Evolutionary conservation across 1,284 basidiomycete genomes (phyloP).

Genomic region (Puccinia hordei): DNA sequence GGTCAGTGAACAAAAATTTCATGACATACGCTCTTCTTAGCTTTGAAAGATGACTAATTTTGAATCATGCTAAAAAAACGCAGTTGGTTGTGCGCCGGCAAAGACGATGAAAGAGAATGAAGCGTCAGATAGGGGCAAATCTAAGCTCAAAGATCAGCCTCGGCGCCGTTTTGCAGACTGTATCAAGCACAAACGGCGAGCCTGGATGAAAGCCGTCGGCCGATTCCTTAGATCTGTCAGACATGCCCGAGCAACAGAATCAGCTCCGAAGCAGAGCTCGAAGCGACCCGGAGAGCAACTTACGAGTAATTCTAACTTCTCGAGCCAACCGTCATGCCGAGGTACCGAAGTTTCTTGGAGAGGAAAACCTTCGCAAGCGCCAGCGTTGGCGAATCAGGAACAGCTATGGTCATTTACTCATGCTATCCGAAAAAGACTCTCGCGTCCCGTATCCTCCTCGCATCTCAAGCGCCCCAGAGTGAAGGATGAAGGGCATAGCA

Average conservation of each 20-base stretch:
- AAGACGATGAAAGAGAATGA: background rate
- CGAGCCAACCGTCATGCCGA: background rate
- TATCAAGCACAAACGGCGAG: background rate
- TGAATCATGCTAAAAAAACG: background rate
- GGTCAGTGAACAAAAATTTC: background rate
- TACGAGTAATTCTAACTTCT: background rate
- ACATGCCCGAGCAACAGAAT: background rate
- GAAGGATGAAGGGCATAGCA: background rate
- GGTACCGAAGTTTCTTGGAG: background rate
- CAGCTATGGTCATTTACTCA: slow-evolving; percentile 6
- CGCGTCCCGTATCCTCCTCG: background rate
- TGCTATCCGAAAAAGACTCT: background rate
- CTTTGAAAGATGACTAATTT: background rate
- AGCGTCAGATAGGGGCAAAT: background rate
- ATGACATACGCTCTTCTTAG: background rate
- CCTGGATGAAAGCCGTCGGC: slow-evolving; percentile 7
- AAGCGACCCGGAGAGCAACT: background rate
- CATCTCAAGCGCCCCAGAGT: background rate
- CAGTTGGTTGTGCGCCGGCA: slow-evolving; percentile 1
- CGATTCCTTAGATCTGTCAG: background rate
- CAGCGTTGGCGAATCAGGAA: background rate
- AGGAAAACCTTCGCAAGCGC: background rate
- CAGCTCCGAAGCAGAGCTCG: background rate
- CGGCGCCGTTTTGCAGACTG: background rate
- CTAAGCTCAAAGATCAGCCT: background rate